These are phyloP conservation scores for Aspergillus sp. DNA, from an alignment of 2,329 filamentous ascomycete genomes.

Conservation along the genomic window DNA sequence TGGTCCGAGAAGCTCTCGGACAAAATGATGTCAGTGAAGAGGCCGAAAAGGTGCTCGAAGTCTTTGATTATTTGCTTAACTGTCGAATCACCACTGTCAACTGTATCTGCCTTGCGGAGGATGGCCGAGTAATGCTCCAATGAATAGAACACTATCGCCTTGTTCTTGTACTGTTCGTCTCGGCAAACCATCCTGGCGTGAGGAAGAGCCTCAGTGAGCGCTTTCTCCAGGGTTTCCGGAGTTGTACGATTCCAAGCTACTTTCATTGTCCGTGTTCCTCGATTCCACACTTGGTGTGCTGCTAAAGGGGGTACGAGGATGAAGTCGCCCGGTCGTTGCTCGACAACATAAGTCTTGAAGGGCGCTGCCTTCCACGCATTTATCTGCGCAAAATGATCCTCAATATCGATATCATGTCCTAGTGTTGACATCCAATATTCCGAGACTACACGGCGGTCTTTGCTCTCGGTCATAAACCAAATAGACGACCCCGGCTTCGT, in stretches of 20 bases:
- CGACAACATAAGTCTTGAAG: slow-evolving; percentile 88
- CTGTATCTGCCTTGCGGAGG: slow-evolving; percentile 59
- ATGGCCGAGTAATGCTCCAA: slow-evolving; percentile 72
- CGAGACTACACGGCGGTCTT: slow-evolving; percentile 83
- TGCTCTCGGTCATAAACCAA: slow-evolving; percentile 98
- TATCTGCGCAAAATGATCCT: slow-evolving; percentile 93
- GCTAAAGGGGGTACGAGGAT: slow-evolving; percentile 91
- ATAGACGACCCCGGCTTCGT: slow-evolving; percentile 82
- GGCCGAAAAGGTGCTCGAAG: slow-evolving; percentile 74
- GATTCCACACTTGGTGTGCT: slow-evolving; percentile 97
- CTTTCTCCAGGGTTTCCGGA: slow-evolving; percentile 83
- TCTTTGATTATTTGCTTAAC: slow-evolving; percentile 75
- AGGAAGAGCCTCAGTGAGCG: slow-evolving; percentile 81
- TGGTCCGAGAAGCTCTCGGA: slow-evolving; percentile 80
- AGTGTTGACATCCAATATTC: slow-evolving; percentile 93
- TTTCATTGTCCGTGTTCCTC: slow-evolving; percentile 93
- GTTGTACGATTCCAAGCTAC: slow-evolving; percentile 97
- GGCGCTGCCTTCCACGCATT: slow-evolving; percentile 94
- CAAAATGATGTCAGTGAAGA: slow-evolving; percentile 77
- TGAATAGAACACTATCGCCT: slow-evolving; percentile 89
- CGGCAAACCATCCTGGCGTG: slow-evolving; percentile 89
- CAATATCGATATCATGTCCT: slow-evolving; percentile 94
- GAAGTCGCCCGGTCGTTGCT: slow-evolving; percentile 87
- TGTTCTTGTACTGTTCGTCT: slow-evolving; percentile 98
- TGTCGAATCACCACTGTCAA: slow-evolving; percentile 49